These are phyloP conservation scores for Zychaea mexicana DNA, from an alignment of 371 early-diverging fungal species.

Conservation along the genomic window DNA sequence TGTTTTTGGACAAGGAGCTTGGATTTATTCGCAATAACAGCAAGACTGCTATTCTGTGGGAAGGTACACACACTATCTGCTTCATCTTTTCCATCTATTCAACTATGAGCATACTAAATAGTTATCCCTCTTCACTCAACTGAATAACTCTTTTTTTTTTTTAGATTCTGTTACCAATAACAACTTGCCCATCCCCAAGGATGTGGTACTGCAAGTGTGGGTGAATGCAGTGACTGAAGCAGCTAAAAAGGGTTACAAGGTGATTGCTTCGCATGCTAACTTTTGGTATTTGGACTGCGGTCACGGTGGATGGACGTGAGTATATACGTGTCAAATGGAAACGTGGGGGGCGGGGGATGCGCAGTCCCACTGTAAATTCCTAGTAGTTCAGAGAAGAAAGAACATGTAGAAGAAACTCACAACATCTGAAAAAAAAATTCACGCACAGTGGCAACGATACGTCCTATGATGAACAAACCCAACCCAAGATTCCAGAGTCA, in stretches of 20 bases:
- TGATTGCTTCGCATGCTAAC: slow-evolving; percentile 59
- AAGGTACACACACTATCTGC: slow-evolving; percentile 27
- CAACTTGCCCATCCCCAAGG: slow-evolving; percentile 45
- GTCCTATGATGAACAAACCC: slow-evolving; percentile 40
- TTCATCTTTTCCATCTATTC: no score
- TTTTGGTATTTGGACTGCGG: slow-evolving; percentile 78
- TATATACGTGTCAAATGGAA: background rate
- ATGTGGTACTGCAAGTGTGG: slow-evolving; percentile 70
- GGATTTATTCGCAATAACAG: slow-evolving; percentile 26
- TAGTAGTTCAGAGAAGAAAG: no score
- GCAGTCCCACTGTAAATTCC: no score
- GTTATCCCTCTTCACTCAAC: background rate
- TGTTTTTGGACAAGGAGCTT: slow-evolving; percentile 40
- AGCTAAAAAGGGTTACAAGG: slow-evolving; percentile 56
- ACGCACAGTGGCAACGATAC: slow-evolving; percentile 40
- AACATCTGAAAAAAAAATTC: no score
- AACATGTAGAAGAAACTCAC: background rate
- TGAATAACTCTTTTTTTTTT: background rate
- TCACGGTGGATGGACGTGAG: slow-evolving; percentile 61
- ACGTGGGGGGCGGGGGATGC: no score
- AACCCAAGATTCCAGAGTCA: slow-evolving; percentile 26
- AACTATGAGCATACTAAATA: background rate
- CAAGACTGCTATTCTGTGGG: slow-evolving; percentile 62
- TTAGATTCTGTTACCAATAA: slow-evolving; percentile 43
- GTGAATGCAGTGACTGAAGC: slow-evolving; percentile 43